These are phyloP conservation scores for Ustulina deusta DNA, from an alignment of 2,329 filamentous ascomycete genomes.

Conservation along the genomic window DNA sequence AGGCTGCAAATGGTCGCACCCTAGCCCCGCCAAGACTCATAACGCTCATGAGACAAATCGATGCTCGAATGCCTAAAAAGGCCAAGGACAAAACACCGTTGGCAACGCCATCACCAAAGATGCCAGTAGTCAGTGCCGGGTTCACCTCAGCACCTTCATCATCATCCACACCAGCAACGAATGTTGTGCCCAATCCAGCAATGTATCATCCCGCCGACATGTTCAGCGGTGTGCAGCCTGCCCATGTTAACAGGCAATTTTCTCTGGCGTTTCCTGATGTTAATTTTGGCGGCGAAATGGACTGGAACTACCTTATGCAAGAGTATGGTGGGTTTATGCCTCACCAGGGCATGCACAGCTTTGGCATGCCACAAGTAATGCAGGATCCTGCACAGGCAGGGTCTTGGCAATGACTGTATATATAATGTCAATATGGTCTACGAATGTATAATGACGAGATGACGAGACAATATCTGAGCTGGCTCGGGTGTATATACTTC, in stretches of 20 bases:
- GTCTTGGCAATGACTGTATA: conserved; percentile 38
- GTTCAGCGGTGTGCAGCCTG: conserved; percentile 44
- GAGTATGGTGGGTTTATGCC: conserved; percentile 48
- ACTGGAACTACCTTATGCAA: conserved; percentile 50
- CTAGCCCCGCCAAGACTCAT: conserved; percentile 62
- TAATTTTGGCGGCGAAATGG: conserved; percentile 51
- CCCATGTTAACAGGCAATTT: conserved; percentile 49
- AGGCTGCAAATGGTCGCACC: conserved; percentile 58
- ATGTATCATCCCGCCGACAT: conserved; percentile 44
- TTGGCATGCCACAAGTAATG: conserved; percentile 25
- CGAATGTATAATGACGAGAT: conserved; percentile 32
- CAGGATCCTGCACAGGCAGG: conserved; percentile 37
- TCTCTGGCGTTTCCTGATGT: conserved; percentile 49
- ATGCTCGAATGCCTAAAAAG: conserved; percentile 51
- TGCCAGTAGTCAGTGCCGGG: conserved; percentile 43
- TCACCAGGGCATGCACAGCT: conserved; percentile 39
- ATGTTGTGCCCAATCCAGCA: conserved; percentile 38
- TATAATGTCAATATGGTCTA: conserved; percentile 16
- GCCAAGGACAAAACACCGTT: conserved; percentile 49
- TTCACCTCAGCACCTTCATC: conserved; percentile 39
- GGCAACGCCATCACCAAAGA: conserved; percentile 47
- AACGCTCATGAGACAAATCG: conserved; percentile 59
- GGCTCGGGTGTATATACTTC: conserved; percentile 21
- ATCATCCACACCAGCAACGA: conserved; percentile 27
- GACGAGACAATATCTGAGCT: conserved; percentile 25